Evolutionary conservation across 371 early-diverging fungal genomes (phyloP).

Genomic region (Amoeboaphelidium protococcarum): DNA sequence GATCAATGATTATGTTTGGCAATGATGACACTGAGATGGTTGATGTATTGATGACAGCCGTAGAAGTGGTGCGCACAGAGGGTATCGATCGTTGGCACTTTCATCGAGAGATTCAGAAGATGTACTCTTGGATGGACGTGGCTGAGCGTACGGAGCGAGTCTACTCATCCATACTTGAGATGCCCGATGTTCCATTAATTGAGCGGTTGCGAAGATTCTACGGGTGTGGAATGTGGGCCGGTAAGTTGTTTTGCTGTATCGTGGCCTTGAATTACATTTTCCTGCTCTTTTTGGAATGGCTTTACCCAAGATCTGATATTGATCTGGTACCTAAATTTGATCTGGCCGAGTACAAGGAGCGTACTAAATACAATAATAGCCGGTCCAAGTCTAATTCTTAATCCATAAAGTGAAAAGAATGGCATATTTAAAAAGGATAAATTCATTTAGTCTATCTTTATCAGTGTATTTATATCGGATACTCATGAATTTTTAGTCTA

Average conservation of each 20-base stretch:
- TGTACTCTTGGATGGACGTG: constrained; percentile 90
- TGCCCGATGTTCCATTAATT: constrained; percentile 36
- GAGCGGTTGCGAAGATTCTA: constrained; percentile 60
- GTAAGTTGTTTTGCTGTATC: constrained; percentile 67
- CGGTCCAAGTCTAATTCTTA: too few relatives aligned
- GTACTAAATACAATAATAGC: too few relatives aligned
- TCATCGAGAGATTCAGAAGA: constrained; percentile 55
- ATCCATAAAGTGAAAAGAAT: too few relatives aligned
- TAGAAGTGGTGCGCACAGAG: constrained; percentile 32
- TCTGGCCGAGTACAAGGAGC: neutral
- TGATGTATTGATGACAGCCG: constrained; percentile 54
- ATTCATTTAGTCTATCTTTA: too few relatives aligned
- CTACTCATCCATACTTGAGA: constrained; percentile 16
- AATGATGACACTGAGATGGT: constrained; percentile 40
- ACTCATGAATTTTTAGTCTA: too few relatives aligned
- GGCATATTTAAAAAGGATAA: too few relatives aligned
- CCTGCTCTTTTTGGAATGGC: constrained; percentile 46
- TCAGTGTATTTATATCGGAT: too few relatives aligned
- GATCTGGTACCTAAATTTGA: constrained; percentile 24
- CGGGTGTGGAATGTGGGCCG: constrained; percentile 71
- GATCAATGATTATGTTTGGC: constrained; percentile 81
- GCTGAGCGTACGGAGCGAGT: constrained; percentile 70
- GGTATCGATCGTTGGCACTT: constrained; percentile 39
- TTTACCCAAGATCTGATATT: constrained; percentile 40
- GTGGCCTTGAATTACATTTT: constrained; percentile 61